A percentile compares a stretch with the other conserved stretches of the same genome.
phyloP scores from a whole-genome alignment of 2,329 filamentous ascomycete genomes.

The Microdochium trichocladiopsis region DNA sequence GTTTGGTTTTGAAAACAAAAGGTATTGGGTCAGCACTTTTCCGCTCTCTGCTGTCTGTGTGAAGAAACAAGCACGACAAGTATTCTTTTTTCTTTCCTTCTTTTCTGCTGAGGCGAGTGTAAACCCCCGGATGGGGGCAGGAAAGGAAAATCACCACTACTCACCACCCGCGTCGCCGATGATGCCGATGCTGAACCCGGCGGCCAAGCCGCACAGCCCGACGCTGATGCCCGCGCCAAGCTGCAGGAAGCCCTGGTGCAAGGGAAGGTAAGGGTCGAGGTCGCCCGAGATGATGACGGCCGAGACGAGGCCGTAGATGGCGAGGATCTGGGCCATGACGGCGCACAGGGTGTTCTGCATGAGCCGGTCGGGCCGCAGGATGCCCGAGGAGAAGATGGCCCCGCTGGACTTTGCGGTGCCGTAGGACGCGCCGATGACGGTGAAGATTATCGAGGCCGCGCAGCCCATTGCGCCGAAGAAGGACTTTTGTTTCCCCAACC shows the following conservation, averaged over 20 bases:
- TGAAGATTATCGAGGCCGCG: constrained; percentile 40
- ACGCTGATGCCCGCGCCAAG: constrained; percentile 35
- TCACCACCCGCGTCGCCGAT: constrained; percentile 36
- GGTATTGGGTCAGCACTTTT: background rate
- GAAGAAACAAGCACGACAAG: background rate
- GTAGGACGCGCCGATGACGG: constrained; percentile 39
- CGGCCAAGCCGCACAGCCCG: constrained; percentile 35
- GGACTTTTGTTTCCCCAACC: constrained; percentile 16
- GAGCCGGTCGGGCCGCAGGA: constrained; percentile 35
- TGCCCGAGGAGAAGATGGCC: constrained; percentile 34
- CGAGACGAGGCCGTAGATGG: constrained; percentile 38
- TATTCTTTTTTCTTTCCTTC: background rate
- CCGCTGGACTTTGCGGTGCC: constrained; percentile 34
- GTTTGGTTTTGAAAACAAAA: background rate
- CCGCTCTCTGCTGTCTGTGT: background rate
- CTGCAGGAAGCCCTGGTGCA: constrained; percentile 35
- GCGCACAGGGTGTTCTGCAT: constrained; percentile 37
- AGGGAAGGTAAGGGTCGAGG: constrained; percentile 31
- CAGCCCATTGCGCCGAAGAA: constrained; percentile 38
- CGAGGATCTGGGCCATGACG: constrained; percentile 40
- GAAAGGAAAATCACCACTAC: constrained; percentile 6
- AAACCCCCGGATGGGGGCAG: too few species aligned
- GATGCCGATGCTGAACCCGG: constrained; percentile 38
- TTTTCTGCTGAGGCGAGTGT: too few species aligned
- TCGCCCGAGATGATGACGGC: constrained; percentile 35